Percentiles rank a stretch among this genome's conserved stretches.
Conservation (phyloP, 2,329 filamentous ascomycete species). For the Epichloe baconii region DNA sequence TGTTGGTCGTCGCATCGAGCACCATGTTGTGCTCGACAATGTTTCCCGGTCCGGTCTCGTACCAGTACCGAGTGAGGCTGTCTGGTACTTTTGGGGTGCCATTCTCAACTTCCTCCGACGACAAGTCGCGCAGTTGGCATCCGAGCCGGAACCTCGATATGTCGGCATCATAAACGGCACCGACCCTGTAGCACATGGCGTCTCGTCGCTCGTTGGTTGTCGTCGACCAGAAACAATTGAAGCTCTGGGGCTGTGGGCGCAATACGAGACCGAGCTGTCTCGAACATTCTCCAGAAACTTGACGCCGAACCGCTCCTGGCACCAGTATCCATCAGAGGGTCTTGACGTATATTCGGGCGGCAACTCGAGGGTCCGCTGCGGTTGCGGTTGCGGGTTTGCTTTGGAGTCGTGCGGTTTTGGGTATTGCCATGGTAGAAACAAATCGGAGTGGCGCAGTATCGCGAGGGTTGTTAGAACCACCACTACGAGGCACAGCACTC, state of each 20-base stretch:
- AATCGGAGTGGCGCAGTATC: not conserved
- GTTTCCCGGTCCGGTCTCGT: slow-evolving; percentile 16
- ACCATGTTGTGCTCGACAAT: slow-evolving; percentile 12
- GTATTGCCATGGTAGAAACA: not conserved
- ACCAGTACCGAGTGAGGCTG: slow-evolving; percentile 16
- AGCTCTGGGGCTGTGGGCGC: slow-evolving; percentile 9
- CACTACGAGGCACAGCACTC: not conserved
- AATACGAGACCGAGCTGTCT: slow-evolving; percentile 10
- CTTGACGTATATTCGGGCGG: too few relatives aligned
- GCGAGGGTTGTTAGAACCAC: not conserved
- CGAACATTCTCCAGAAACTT: too few relatives aligned
- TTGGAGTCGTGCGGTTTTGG: not conserved
- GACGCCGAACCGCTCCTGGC: too few relatives aligned
- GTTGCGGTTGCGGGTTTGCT: too few relatives aligned
- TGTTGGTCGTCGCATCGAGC: not conserved
- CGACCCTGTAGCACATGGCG: slow-evolving; percentile 3
- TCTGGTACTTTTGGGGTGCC: not conserved
- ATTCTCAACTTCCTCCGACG: not conserved
- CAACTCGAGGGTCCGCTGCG: too few relatives aligned
- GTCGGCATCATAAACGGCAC: slow-evolving; percentile 1
- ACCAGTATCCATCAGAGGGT: too few relatives aligned
- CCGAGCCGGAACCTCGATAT: not conserved
- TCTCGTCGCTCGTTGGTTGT: slow-evolving; percentile 1
- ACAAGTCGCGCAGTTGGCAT: not conserved
- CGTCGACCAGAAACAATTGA: slow-evolving; percentile 9